These are phyloP conservation scores for Podila epicladia DNA, from an alignment of 192 early-diverging fungal species.

Conservation along the genomic window DNA sequence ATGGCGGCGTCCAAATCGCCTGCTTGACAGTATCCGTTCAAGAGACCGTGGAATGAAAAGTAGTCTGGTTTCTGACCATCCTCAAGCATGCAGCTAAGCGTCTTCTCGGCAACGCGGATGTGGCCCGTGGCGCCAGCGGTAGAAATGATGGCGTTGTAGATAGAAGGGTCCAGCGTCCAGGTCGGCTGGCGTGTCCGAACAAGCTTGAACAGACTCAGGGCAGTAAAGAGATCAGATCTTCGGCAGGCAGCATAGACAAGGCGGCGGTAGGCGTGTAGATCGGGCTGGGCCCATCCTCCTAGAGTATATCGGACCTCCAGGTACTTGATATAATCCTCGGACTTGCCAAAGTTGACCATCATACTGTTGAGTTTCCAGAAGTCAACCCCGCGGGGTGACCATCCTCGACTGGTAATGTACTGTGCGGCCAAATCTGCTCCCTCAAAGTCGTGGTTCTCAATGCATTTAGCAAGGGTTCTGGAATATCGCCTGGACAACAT, in stretches of 20 bases:
- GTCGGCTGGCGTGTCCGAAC: constrained; percentile 12
- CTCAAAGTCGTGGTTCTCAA: constrained; percentile 10
- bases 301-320: constrained; percentile 32
- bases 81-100: constrained; percentile 21
- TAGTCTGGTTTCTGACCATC: constrained; percentile 30
- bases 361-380: constrained; percentile 20
- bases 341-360: constrained; percentile 23
- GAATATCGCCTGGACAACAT: constrained; percentile 2
- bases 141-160: constrained; percentile 48
- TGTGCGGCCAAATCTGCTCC: constrained; percentile 13
- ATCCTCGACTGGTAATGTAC: constrained; percentile 16
- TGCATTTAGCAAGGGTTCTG: neutral
- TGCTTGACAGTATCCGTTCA: constrained; percentile 39
- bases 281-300: constrained; percentile 4
- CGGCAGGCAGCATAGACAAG: constrained; percentile 46
- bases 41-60: constrained; percentile 35
- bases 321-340: constrained; percentile 16
- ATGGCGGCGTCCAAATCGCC: constrained; percentile 31
- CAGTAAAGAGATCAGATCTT: constrained; percentile 30
- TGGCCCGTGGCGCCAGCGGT: constrained; percentile 24
- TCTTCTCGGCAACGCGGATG: constrained; percentile 30
- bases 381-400: constrained; percentile 13
- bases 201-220: constrained; percentile 18
- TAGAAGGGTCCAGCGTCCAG: constrained; percentile 15
- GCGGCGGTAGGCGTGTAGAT: constrained; percentile 44